phyloP scores from a whole-genome alignment of 2,329 filamentous ascomycete genomes.

The Penicillium janthinellum region DNA sequence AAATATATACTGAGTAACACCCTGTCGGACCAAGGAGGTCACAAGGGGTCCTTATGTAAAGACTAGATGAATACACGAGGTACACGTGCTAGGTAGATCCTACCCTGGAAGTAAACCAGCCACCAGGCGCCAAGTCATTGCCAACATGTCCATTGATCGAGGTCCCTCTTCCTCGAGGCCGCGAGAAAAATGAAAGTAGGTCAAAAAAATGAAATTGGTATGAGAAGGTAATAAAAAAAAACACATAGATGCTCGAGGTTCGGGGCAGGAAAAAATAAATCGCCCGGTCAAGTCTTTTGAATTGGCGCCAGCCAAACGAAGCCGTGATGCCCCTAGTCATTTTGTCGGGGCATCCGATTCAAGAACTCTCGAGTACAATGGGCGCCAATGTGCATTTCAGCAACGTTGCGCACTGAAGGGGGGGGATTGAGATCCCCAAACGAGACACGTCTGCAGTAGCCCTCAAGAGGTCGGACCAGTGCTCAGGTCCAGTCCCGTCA shows the following conservation, averaged over 20 bases:
- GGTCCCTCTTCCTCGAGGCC: not conserved
- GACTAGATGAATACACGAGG: not conserved
- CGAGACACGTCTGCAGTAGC: not conserved
- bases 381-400: constrained; percentile 1
- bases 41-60: too few species aligned
- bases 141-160: not conserved
- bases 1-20: not conserved
- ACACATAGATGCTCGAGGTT: constrained; percentile 4
- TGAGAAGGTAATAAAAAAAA: constrained; percentile 10
- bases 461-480: not conserved
- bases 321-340: not conserved
- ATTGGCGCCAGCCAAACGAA: constrained; percentile 1
- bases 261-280: constrained; percentile 6
- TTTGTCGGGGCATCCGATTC: not conserved
- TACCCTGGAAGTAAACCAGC: not conserved
- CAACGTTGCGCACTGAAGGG: not conserved
- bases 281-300: not conserved
- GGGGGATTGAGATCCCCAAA: not conserved
- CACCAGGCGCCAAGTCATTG: not conserved
- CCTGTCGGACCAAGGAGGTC: not conserved
- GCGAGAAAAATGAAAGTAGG: not conserved
- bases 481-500: not conserved
- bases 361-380: not conserved
- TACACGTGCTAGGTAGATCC: not conserved
- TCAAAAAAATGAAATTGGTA: constrained; percentile 13